phyloP scores from a whole-genome alignment of 345 rosid species.

The Syzygium jambos region DNA sequence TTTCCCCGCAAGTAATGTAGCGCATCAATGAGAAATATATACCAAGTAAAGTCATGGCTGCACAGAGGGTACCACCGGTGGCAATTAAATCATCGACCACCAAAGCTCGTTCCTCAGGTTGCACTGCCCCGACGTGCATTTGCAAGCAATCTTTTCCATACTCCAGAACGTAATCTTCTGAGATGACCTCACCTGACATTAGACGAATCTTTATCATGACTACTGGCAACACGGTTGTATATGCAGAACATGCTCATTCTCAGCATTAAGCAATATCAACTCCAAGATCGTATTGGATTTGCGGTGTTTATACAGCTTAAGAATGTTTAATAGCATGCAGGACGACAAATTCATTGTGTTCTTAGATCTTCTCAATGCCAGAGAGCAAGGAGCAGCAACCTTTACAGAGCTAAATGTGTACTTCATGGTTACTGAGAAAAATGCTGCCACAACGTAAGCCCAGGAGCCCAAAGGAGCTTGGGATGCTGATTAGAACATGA shows the following conservation, averaged over 20 bases:
- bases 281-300: neutral
- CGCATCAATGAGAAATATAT: neutral
- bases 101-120: constrained; percentile 65
- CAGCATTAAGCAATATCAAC: neutral
- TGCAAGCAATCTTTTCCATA: constrained; percentile 85
- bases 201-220: neutral
- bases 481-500: neutral
- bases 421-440: neutral
- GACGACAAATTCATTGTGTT: neutral
- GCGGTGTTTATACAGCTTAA: neutral
- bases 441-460: neutral
- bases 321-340: neutral
- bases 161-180: constrained; percentile 77
- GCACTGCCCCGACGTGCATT: constrained; percentile 92
- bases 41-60: constrained; percentile 93
- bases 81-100: constrained; percentile 92
- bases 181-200: constrained; percentile 66
- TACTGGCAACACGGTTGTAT: neutral
- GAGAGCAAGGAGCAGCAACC: neutral
- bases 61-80: constrained; percentile 93
- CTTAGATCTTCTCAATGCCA: neutral
- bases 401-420: neutral
- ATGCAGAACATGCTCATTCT: neutral
- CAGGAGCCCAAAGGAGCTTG: neutral
- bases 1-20: neutral